These are phyloP conservation scores for Colletotrichum sp. DNA, from an alignment of 2,329 filamentous ascomycete species.

Conservation along the genomic window DNA sequence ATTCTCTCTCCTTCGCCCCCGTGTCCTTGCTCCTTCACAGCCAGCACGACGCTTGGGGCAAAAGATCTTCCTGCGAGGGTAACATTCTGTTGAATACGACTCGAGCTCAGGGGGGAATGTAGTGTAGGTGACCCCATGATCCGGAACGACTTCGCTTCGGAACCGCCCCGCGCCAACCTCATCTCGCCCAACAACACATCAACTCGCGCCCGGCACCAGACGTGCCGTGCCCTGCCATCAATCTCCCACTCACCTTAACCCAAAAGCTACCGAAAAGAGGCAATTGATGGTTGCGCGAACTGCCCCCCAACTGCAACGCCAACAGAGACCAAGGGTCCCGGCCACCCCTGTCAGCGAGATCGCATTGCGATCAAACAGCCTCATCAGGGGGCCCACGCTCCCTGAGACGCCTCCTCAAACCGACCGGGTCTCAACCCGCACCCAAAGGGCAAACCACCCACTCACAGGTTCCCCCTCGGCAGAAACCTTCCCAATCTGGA, in stretches of 20 bases:
- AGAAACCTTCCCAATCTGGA: neutral
- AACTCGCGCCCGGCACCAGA: neutral
- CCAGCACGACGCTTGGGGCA: neutral
- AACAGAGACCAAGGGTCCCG: neutral
- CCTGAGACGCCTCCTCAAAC: constrained; percentile 21
- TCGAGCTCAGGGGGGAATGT: neutral
- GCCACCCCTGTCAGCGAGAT: neutral
- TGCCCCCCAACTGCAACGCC: neutral
- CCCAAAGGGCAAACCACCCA: neutral
- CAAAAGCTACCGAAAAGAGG: neutral
- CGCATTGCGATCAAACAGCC: constrained; percentile 19
- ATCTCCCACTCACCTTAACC: neutral
- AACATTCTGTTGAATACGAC: neutral
- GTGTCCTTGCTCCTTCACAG: neutral
- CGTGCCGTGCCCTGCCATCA: neutral
- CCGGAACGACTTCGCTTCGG: neutral
- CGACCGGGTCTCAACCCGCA: constrained; percentile 4
- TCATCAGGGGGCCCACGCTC: constrained; percentile 4
- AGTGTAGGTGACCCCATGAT: neutral
- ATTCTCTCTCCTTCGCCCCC: neutral
- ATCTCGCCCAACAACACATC: neutral
- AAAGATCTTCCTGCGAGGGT: neutral
- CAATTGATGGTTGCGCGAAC: neutral
- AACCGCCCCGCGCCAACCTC: neutral
- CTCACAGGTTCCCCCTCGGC: neutral